phyloP scores from a whole-genome alignment of 257 asterid species.

The Lycium ferocissimum region DNA sequence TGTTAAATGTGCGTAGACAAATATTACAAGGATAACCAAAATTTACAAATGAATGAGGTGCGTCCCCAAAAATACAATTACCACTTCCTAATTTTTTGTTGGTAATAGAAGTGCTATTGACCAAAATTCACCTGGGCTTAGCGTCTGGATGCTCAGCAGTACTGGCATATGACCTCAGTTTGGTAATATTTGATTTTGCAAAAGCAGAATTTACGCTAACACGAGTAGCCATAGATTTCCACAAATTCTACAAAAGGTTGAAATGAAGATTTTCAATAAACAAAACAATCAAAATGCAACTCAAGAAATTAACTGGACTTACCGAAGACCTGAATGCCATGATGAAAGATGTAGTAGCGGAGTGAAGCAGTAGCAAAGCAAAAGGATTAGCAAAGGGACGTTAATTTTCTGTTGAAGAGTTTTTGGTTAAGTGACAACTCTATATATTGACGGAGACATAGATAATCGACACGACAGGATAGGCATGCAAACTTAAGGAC shows the following conservation, averaged over 20 bases:
- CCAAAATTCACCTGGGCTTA: background rate
- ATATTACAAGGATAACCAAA: background rate
- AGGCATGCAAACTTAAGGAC: background rate
- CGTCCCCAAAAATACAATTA: background rate
- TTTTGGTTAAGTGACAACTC: background rate
- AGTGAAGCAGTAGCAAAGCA: background rate
- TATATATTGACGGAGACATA: background rate
- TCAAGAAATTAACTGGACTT: background rate
- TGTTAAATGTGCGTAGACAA: background rate
- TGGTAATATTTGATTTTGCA: constrained; percentile 16
- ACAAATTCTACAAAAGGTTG: constrained; percentile 15
- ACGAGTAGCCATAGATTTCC: constrained; percentile 26
- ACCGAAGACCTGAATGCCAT: constrained; percentile 36
- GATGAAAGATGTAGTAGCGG: background rate
- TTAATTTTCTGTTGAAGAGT: background rate
- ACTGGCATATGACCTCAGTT: background rate
- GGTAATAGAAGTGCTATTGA: background rate
- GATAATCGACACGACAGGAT: background rate
- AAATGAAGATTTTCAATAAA: background rate
- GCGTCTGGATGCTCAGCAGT: background rate
- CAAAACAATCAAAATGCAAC: background rate
- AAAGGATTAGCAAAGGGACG: background rate
- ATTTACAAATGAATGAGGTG: background rate
- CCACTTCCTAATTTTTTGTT: background rate
- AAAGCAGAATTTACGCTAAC: background rate